Conservation (phyloP, 768 basidiomycete genomes). For the Boletus speciosus region DNA sequence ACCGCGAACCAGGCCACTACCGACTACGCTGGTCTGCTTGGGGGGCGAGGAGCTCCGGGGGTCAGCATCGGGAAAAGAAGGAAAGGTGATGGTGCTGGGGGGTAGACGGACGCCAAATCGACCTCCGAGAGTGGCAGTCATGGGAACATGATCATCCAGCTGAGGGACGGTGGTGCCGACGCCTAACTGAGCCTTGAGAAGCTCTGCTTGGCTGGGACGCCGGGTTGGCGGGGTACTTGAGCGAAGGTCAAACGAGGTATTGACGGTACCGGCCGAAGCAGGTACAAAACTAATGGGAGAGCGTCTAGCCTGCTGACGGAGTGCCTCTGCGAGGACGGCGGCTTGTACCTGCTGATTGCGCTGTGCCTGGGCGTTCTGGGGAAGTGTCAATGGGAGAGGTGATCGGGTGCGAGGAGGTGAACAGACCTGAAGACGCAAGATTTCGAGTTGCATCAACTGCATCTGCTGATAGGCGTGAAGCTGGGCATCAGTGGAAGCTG, state of each 20-base stretch:
- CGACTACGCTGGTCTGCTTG: constrained; percentile 62
- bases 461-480: constrained; percentile 64
- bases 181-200: constrained; percentile 58
- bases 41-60: constrained; percentile 44
- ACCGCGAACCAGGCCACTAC: constrained; percentile 70
- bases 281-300: constrained; percentile 38
- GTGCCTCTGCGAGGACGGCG: constrained; percentile 60
- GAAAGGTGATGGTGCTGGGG: constrained; percentile 39
- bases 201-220: constrained; percentile 67
- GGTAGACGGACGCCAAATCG: constrained; percentile 62
- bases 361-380: constrained; percentile 65
- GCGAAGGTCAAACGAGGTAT: constrained; percentile 61
- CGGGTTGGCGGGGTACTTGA: constrained; percentile 58
- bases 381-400: constrained; percentile 10
- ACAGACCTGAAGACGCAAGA: constrained; percentile 74
- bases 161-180: constrained; percentile 25
- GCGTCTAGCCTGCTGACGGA: constrained; percentile 46
- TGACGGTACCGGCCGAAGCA: constrained; percentile 70
- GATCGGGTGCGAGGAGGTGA: not conserved
- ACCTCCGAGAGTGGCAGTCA: constrained; percentile 78
- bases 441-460: constrained; percentile 84
- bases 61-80: constrained; percentile 41
- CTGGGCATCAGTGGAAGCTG: constrained; percentile 41
- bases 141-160: constrained; percentile 62
- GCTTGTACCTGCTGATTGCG: constrained; percentile 59